Evolutionary conservation across 306 rosid species (phyloP), one percentile per base, ranked within the genome.

Genomic region (Glycine soja): DNA sequence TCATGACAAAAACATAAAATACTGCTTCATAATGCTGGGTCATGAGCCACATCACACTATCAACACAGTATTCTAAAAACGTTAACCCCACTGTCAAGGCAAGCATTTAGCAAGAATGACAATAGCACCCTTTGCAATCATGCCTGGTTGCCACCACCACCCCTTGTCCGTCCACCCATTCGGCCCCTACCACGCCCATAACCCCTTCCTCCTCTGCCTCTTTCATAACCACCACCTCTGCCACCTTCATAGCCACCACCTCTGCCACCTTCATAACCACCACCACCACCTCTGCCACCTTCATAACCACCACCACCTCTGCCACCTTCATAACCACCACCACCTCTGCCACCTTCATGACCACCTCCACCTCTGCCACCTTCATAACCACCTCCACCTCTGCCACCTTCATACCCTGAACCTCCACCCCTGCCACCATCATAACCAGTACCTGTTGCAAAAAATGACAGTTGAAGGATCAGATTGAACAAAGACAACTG

Each of bases 111-210:
- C 87, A 52, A 75, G 81, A 89, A 85, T 75, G 84, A 80, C 80
- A 81, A 82, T 15, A 84, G 82, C 88, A 82, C 70, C 80, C 51
- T 54, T 66, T 71, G 80, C 36, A 40, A 65, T 83, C 89, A 92
- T 70, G 88, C 92, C 84, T 89, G 88, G 86, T 90, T 88, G 74
- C 30, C 30, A 24, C 30, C 87, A 16, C 86, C 87, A 16, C 87
- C 93, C 84, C 97, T 87, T 19, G 85, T 42, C 14, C 91, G 92
- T 18, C 89, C 97, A 12, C 94, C 93, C 81, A 87, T 86, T 30
- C 93, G 79, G 77, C 99, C 99, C 80, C 97, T 85, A 3, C 95
- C 98, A 15, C 92, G 96, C 30, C 88, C 86, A 79, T 90, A 93
- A 6, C 94, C 97, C 80, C 97, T 79, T 40, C 94, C 97, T 61